These are phyloP conservation scores for Nakaseomyces nivariensis DNA, from an alignment of 1,139 yeast genomes.

Conservation along the genomic window DNA sequence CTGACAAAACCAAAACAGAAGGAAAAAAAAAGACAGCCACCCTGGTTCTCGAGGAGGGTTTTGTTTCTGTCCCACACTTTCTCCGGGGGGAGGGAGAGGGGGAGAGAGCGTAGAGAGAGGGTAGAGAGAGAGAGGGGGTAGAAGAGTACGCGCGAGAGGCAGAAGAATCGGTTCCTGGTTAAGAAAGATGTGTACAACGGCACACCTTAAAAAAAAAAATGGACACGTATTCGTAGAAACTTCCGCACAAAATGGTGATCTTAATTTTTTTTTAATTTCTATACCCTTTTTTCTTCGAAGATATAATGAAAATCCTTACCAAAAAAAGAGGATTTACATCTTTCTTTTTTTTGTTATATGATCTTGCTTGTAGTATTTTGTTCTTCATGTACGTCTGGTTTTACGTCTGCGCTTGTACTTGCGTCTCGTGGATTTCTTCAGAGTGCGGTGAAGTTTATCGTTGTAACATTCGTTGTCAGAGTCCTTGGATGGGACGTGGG, in stretches of 20 bases:
- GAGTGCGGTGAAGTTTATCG: neutral
- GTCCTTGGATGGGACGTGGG: neutral
- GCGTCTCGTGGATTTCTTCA: conserved; percentile 1
- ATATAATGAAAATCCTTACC: neutral
- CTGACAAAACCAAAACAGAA: neutral
- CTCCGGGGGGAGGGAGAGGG: too few species aligned
- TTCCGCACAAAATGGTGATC: too few species aligned
- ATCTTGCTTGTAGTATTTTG: too few species aligned
- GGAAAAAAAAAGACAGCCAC: neutral
- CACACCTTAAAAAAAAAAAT: too few species aligned
- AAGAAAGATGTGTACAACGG: too few species aligned
- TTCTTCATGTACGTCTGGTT: neutral
- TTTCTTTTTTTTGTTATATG: neutral
- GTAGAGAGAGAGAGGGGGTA: neutral
- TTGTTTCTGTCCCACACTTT: too few species aligned
- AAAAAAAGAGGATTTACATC: neutral
- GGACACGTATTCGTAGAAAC: too few species aligned
- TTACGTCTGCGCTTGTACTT: neutral
- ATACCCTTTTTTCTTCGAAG: too few species aligned
- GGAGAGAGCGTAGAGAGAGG: neutral
- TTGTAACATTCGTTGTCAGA: neutral
- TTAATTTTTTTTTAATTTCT: too few species aligned
- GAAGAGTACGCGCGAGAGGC: neutral
- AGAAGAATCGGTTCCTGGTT: too few species aligned
- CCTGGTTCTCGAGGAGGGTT: too few species aligned